These are phyloP conservation scores for Voacanga thouarsii DNA, from an alignment of 257 asterid species.

Conservation along the genomic window DNA sequence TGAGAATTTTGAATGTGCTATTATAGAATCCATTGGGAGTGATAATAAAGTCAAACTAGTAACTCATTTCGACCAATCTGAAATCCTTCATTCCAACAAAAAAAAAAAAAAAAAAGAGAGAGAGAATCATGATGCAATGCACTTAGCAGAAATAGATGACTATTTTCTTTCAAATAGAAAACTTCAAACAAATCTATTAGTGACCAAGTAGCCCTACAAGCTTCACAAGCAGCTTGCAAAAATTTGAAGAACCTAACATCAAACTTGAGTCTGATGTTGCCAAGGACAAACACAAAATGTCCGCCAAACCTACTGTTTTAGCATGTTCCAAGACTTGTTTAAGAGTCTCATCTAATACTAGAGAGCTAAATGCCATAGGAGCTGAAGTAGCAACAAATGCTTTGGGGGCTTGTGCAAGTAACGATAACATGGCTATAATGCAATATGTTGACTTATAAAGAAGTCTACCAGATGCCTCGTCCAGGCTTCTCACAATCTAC, in stretches of 20 bases:
- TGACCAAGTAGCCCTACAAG: constrained; percentile 81
- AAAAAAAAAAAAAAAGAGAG: no score
- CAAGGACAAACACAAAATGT: constrained; percentile 66
- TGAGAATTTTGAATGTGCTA: no score
- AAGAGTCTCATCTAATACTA: constrained; percentile 42
- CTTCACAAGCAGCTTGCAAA: constrained; percentile 92
- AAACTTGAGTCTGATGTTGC: constrained; percentile 82
- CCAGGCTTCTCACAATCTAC: constrained; percentile 61
- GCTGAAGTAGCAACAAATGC: constrained; percentile 48
- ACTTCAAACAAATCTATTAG: constrained; percentile 74
- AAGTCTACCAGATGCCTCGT: constrained; percentile 73
- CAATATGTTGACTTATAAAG: constrained; percentile 77
- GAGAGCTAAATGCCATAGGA: constrained; percentile 39
- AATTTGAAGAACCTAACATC: constrained; percentile 82
- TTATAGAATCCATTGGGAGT: no score
- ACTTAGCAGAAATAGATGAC: constrained; percentile 55
- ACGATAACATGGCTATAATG: constrained; percentile 71
- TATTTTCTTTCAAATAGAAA: constrained; percentile 44
- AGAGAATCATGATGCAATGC: constrained; percentile 52
- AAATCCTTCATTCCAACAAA: no score
- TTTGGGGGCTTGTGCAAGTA: constrained; percentile 64
- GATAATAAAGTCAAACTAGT: no score
- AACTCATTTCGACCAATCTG: no score
- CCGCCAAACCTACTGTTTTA: constrained; percentile 58
- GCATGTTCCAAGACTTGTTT: constrained; percentile 68